phyloP scores from a whole-genome alignment of 805 yeast species.

The Candida coquimbonensis region DNA sequence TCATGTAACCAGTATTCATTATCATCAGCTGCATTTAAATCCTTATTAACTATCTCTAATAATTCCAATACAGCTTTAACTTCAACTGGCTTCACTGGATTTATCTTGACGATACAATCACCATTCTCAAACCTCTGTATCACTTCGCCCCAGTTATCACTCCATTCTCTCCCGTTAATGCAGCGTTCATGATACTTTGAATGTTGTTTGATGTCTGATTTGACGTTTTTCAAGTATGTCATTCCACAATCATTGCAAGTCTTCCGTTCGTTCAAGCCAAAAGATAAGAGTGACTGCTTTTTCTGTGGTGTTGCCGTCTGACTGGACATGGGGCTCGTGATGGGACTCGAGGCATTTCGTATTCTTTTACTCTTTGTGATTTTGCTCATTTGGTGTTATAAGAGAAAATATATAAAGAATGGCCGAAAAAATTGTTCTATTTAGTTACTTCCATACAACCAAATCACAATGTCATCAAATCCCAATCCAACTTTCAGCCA shows the following conservation, averaged over 20 bases:
- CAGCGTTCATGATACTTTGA: conserved; percentile 43
- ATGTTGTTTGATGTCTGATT: conserved; percentile 41
- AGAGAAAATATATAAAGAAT: not conserved
- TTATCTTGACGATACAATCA: conserved; percentile 31
- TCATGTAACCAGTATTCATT: conserved; percentile 32
- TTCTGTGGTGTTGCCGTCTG: conserved; percentile 2
- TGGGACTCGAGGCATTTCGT: conserved; percentile 8
- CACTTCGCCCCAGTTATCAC: conserved; percentile 27
- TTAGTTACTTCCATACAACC: too few species aligned
- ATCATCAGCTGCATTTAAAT: conserved; percentile 53
- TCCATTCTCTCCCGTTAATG: conserved; percentile 46
- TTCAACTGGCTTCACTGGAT: conserved; percentile 26
- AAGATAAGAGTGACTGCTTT: conserved; percentile 13
- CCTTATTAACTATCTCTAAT: conserved; percentile 49
- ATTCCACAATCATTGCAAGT: conserved; percentile 48
- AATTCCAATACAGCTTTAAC: conserved; percentile 31
- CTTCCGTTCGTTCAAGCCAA: conserved; percentile 13
- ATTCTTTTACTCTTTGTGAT: too few species aligned
- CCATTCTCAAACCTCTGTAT: conserved; percentile 5
- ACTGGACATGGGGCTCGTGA: conserved; percentile 10
- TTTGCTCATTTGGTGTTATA: too few species aligned
- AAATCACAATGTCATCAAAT: conserved; percentile 3
- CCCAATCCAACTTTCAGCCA: conserved; percentile 30
- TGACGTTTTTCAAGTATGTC: conserved; percentile 39
- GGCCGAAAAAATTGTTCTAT: too few species aligned